Evolutionary conservation across 164 flowering plant species (phyloP), one percentile per base, ranked within the genome.

Genomic region (Umbellularia californica): DNA sequence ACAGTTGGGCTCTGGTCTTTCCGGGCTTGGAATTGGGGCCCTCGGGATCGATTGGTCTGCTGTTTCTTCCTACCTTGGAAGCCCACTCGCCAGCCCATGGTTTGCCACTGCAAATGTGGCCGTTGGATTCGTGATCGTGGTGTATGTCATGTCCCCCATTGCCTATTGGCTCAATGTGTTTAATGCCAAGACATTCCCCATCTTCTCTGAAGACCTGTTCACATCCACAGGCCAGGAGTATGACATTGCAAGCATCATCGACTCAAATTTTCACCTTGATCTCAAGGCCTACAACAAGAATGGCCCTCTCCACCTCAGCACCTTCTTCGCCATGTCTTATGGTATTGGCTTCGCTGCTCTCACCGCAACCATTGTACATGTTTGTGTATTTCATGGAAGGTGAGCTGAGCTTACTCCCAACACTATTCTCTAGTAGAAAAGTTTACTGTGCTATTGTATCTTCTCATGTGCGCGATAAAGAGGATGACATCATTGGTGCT

Each of bases 71-170:
- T 93, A 89, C 81, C 88, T 93, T 5, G 93, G 91, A 14, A 88
- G 91, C 84, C 97, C 97, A 25, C 86, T 91, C 0, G 97, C 95
- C 0, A 91, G 93, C 78, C 97, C 97, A 27, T 91, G 94, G 95
- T 93, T 91, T 58, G 97, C 97, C 79, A 90, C 95, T 0, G 95
- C 92, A 30, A 90, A 92, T 74, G 87, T 92, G 0, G 95, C 94
- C 0, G 88, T 70, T 5, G 95, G 97, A 0, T 93, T 81, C 68
- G 47, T 81, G 10, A 2, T 91, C 0, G 75, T 93, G 73, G 85
- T 86, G 88, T 93, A 90, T 74, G 81, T 93, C 19, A 65, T 89
- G 33, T 85, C 88, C 0, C 97, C 97, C 0, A 17, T 88, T 0
- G 25, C 79, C 41, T 93, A 93, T 60, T 91, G 94, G 94, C 74